Evolutionary conservation across 2,329 filamentous ascomycete genomes (phyloP), one percentile per base, ranked within the genome.

Genomic region (Helotiales sp.): DNA sequence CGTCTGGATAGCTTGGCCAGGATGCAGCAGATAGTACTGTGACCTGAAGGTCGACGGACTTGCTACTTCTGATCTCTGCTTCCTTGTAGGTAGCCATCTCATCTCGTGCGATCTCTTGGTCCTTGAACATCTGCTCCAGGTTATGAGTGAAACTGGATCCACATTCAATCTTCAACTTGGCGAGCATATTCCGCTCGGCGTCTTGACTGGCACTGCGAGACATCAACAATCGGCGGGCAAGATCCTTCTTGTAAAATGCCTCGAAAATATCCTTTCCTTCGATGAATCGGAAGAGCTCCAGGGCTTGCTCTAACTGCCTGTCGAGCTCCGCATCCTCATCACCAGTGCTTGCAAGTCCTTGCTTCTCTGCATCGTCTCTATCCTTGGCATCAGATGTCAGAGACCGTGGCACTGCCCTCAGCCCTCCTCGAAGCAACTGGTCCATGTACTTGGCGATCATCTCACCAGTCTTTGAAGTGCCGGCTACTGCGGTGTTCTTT

Each of bases 401-500:
- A 24, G 87, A 86, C 52, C 88, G 85, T 0, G 92, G 93, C 8
- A 96, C 86, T 0, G 91, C 90, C 78, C 96, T 98, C 55, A 95
- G 85, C 1, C 96, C 96, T 59, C 93, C 93, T 64, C 93, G 89
- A 34, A 99, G 85, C 22, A 99, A 84, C 81, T 91, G 85, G 79
- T 99, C 96, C 69, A 99, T 91, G 75, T 98, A 94, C 79, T 97
- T 98, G 32, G 96, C 96, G 73, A 97, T 96, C 94, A 98, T 97
- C 82, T 99, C 96, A 59, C 95, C 96, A 15, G 97, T 93, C 83
- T 97, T 98, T 20, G 93, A 93, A 64, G 94, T 96, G 61, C 89
- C 88, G 87, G 91, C 95, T 4, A 88, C 83, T 7, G 87, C 85
- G 1, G 87, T 89, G 75, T 90, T 91, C 76, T 91, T 91, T 3